phyloP scores from a whole-genome alignment of 345 rosid species.

The Rhodamnia argentea region DNA sequence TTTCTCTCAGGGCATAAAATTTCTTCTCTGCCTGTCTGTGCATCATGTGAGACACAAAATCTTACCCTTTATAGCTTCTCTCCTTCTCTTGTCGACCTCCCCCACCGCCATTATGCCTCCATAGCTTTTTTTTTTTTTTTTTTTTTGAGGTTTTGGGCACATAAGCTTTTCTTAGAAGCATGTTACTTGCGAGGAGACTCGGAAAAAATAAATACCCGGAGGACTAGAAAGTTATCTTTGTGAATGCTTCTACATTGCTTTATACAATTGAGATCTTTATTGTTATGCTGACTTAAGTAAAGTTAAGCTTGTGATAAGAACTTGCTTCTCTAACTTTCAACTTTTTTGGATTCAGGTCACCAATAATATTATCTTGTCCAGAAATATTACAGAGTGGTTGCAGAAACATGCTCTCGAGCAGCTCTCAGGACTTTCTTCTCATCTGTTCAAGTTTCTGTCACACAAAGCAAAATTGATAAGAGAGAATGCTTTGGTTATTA shows the following conservation, averaged over 20 bases:
- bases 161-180: background rate
- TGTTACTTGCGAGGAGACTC: background rate
- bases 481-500: slow-evolving; percentile 22
- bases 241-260: background rate
- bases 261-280: background rate
- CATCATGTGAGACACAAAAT: background rate
- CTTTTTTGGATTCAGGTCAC: slow-evolving; percentile 35
- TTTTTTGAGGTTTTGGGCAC: background rate
- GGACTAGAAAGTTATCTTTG: background rate
- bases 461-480: slow-evolving; percentile 31
- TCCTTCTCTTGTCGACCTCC: background rate
- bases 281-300: background rate
- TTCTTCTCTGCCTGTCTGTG: background rate
- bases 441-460: slow-evolving; percentile 45
- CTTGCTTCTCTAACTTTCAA: background rate
- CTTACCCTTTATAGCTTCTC: background rate
- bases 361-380: slow-evolving; percentile 30
- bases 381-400: slow-evolving; percentile 60
- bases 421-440: slow-evolving; percentile 54
- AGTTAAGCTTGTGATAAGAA: background rate
- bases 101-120: too few species aligned
- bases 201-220: background rate
- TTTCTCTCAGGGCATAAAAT: background rate
- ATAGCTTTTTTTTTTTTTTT: too few species aligned
- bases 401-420: slow-evolving; percentile 67